A percentile compares a stretch with the other conserved stretches of the same genome.
Conservation (phyloP, 2,329 filamentous ascomycete species). For the Celoporthe dispersa region DNA sequence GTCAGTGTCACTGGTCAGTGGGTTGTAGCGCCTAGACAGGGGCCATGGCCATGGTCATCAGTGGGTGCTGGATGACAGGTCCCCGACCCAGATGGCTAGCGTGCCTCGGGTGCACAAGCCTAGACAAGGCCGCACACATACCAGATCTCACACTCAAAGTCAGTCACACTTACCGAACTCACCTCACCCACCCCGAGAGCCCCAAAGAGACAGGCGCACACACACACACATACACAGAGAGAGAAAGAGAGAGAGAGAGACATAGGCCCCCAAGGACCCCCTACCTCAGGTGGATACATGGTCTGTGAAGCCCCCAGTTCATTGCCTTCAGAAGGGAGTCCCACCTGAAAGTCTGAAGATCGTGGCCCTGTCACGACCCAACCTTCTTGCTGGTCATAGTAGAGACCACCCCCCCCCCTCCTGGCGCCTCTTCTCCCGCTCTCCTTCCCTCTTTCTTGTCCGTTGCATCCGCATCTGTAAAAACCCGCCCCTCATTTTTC, state of each 20-base stretch:
- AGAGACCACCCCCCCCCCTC: neutral
- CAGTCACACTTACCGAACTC: neutral
- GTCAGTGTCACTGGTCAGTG: slow-evolving; percentile 3
- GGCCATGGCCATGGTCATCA: neutral
- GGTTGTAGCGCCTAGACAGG: neutral
- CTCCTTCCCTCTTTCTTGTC: neutral
- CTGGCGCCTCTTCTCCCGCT: neutral
- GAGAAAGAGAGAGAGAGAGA: neutral
- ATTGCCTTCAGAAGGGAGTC: neutral
- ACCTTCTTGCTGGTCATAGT: neutral
- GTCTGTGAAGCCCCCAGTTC: neutral
- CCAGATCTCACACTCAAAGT: neutral
- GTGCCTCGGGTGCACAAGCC: slow-evolving; percentile 1
- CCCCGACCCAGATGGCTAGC: neutral
- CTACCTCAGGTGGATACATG: neutral
- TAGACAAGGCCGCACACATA: neutral
- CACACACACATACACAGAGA: too few relatives aligned
- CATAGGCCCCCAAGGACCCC: neutral
- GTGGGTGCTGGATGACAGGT: neutral
- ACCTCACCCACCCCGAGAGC: neutral
- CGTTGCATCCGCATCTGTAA: slow-evolving; percentile 4
- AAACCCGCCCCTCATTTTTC: slow-evolving; percentile 5
- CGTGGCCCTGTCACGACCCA: neutral
- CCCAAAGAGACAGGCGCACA: too few relatives aligned
- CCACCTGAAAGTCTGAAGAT: slow-evolving; percentile 3